Conservation (phyloP, 148 eudicot species). For the Dysphania ambrosioides region DNA sequence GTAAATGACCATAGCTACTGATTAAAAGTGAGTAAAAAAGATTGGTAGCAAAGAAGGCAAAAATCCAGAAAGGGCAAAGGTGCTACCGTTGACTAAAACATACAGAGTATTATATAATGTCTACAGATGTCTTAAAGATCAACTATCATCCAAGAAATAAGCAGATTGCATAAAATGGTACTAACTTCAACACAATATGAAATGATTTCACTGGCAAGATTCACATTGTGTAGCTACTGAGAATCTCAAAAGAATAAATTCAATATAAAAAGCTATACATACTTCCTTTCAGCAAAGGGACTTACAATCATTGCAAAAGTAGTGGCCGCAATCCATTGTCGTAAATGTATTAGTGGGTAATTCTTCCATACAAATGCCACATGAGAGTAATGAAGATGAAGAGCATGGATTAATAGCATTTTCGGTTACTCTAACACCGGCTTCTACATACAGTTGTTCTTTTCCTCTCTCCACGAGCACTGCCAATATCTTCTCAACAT, state of each 20-base stretch:
- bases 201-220: not conserved
- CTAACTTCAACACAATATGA: not conserved
- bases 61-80: not conserved
- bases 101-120: not conserved
- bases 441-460: conserved; percentile 46
- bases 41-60: not conserved
- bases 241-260: not conserved
- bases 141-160: not conserved
- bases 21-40: not conserved
- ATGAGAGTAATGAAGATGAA: conserved; percentile 32
- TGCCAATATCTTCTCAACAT: conserved; percentile 51
- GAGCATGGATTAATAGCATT: conserved; percentile 21
- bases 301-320: conserved; percentile 70
- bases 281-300: not conserved
- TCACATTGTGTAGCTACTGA: not conserved
- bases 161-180: not conserved
- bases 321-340: conserved; percentile 74
- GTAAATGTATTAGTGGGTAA: conserved; percentile 37
- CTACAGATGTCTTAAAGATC: not conserved
- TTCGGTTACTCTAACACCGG: conserved; percentile 47
- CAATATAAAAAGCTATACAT: not conserved
- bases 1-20: not conserved
- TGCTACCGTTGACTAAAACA: not conserved
- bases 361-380: conserved; percentile 59
- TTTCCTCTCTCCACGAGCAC: conserved; percentile 56